A percentile compares a stretch with the other conserved stretches of the same genome.
Conservation (phyloP, 2,329 filamentous ascomycete genomes). For the Hortaea sp. region DNA sequence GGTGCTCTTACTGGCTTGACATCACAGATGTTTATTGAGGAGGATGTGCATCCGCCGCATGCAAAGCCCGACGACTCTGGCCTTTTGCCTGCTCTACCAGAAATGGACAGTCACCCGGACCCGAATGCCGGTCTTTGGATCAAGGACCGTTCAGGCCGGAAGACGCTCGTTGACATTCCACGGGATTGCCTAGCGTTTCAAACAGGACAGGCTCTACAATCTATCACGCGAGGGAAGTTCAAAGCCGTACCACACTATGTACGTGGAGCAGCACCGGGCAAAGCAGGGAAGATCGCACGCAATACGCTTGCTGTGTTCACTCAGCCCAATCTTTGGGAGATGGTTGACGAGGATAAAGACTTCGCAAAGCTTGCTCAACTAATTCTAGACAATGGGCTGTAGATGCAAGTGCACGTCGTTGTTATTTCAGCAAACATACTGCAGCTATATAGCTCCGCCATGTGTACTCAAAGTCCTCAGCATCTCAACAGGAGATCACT, state of each 20-base stretch:
- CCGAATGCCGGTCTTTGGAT: conserved; percentile 87
- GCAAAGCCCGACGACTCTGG: conserved; percentile 16
- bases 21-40: conserved; percentile 92
- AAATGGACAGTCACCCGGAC: conserved; percentile 69
- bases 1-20: conserved; percentile 91
- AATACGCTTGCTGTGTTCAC: conserved; percentile 97
- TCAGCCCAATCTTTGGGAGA: conserved; percentile 80
- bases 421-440: too few species aligned
- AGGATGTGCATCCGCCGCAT: conserved; percentile 38
- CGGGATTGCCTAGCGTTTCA: conserved; percentile 90
- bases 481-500: not conserved
- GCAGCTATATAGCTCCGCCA: too few species aligned
- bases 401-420: not conserved
- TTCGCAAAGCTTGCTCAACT: conserved; percentile 65
- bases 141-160: conserved; percentile 67
- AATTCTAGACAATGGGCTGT: not conserved
- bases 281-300: conserved; percentile 33
- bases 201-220: conserved; percentile 82
- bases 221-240: conserved; percentile 85
- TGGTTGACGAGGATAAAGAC: conserved; percentile 59
- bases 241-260: conserved; percentile 96
- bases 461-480: too few species aligned
- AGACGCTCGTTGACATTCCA: conserved; percentile 87
- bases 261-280: conserved; percentile 55
- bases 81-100: conserved; percentile 40